Conservation (phyloP, 179 eudicot genomes). For the Spergularia azorica region DNA sequence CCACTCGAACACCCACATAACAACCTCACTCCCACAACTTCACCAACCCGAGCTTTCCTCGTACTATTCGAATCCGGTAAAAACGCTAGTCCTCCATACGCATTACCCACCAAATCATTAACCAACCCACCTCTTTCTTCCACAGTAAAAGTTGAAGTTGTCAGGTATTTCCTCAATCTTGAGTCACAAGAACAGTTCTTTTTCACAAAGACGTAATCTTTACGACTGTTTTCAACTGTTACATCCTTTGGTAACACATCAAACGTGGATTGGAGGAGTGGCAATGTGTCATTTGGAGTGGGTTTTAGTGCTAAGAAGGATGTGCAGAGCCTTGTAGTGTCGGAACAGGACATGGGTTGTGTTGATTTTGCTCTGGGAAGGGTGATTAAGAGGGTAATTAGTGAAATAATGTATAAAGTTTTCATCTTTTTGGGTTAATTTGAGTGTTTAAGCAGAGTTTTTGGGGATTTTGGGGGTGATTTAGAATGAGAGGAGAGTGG, state of each 20-base stretch:
- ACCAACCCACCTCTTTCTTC: constrained; percentile 58
- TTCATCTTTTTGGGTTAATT: constrained; percentile 25
- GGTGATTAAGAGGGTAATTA: constrained; percentile 11
- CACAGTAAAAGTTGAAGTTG: constrained; percentile 73
- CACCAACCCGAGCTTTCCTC: constrained; percentile 48
- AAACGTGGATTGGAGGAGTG: constrained; percentile 79
- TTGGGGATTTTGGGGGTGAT: neutral
- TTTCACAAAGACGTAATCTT: constrained; percentile 55
- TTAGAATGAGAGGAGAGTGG: too few species aligned
- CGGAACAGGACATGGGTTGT: constrained; percentile 70
- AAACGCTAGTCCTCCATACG: constrained; percentile 71
- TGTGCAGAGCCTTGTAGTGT: constrained; percentile 64
- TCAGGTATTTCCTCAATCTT: constrained; percentile 44
- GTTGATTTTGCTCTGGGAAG: constrained; percentile 28
- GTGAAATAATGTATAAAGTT: constrained; percentile 21
- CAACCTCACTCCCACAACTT: constrained; percentile 61
- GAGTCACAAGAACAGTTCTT: constrained; percentile 87
- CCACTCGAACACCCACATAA: constrained; percentile 95
- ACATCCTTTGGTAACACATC: constrained; percentile 68
- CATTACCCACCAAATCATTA: constrained; percentile 51
- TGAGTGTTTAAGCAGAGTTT: constrained; percentile 2
- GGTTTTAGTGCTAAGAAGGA: constrained; percentile 76
- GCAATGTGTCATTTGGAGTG: constrained; percentile 46
- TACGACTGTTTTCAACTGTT: constrained; percentile 56
- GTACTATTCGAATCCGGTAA: constrained; percentile 39